A percentile compares a stretch with the other conserved stretches of the same genome.
Evolutionary conservation across 2,329 filamentous ascomycete genomes (phyloP).

Genomic region (Neofusicoccum cordaticola): DNA sequence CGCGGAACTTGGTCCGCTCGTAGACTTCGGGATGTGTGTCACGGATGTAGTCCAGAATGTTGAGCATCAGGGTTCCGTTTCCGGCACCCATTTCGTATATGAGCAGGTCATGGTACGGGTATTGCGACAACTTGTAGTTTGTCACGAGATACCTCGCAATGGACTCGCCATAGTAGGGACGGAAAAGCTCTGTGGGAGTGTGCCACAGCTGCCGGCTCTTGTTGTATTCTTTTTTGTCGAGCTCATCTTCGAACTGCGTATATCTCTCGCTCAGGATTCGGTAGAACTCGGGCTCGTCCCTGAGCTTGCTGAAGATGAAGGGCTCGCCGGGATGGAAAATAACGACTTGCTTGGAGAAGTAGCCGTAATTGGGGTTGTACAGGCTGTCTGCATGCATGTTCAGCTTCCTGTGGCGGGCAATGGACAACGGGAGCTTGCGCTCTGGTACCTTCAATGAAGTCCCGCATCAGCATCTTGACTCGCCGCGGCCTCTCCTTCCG

Average conservation of each 20-base stretch:
- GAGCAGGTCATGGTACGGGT: slow-evolving; percentile 93
- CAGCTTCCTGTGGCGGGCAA: slow-evolving; percentile 14
- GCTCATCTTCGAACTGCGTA: slow-evolving; percentile 80
- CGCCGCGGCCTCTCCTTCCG: slow-evolving; percentile 74
- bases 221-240: slow-evolving; percentile 71
- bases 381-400: slow-evolving; percentile 65
- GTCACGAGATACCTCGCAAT: slow-evolving; percentile 93
- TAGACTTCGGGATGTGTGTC: slow-evolving; percentile 88
- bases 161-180: slow-evolving; percentile 93
- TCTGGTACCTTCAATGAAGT: slow-evolving; percentile 84
- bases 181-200: slow-evolving; percentile 94
- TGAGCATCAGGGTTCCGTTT: slow-evolving; percentile 96
- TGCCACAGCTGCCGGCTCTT: slow-evolving; percentile 93
- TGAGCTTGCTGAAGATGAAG: slow-evolving; percentile 79
- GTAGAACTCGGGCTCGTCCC: slow-evolving; percentile 85
- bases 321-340: slow-evolving; percentile 92
- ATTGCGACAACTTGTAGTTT: slow-evolving; percentile 92
- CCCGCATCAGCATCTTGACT: slow-evolving; percentile 95
- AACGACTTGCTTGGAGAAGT: slow-evolving; percentile 93
- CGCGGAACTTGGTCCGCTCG: slow-evolving; percentile 85
- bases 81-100: slow-evolving; percentile 99
- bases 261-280: slow-evolving; percentile 73
- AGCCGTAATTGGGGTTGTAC: slow-evolving; percentile 92
- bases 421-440: not conserved
- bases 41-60: slow-evolving; percentile 95